Percentiles rank a stretch among this genome's conserved stretches.
Evolutionary conservation across 2,329 filamentous ascomycete genomes (phyloP).

Genomic region (Trichoderma pleuroti): DNA sequence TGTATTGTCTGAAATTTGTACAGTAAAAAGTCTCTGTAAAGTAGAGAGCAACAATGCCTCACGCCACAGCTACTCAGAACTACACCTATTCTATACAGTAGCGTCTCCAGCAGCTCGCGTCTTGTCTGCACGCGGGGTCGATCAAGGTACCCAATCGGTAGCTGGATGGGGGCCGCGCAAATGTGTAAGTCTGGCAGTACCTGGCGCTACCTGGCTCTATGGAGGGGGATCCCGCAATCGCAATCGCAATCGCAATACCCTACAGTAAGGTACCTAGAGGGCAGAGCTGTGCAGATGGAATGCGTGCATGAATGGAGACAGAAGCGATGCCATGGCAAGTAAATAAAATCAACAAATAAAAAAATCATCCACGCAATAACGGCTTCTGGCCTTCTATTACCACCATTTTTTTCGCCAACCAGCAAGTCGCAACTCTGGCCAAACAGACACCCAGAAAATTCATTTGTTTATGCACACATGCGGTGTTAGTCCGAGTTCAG

Average conservation of each 20-base stretch:
- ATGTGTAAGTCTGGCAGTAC: constrained; percentile 13
- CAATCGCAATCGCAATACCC: background rate
- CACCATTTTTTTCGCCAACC: background rate
- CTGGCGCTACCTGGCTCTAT: background rate
- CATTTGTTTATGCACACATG: constrained; percentile 2
- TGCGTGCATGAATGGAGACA: background rate
- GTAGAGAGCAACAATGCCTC: background rate
- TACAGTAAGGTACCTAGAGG: background rate
- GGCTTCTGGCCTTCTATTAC: background rate
- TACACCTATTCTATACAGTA: background rate
- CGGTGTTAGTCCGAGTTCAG: background rate
- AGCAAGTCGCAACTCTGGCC: background rate
- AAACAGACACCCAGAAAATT: background rate
- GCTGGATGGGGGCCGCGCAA: background rate
- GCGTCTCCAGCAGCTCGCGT: background rate
- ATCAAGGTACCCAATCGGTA: background rate
- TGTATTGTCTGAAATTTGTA: background rate
- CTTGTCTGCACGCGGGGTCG: constrained; percentile 3
- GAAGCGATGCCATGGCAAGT: background rate
- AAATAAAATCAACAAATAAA: background rate
- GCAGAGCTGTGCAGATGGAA: background rate
- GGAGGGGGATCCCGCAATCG: background rate
- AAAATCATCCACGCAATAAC: background rate
- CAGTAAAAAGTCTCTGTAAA: background rate
- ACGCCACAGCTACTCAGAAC: background rate